Evolutionary conservation across 164 flowering plant genomes (phyloP), one percentile per base, ranked within the genome.

Genomic region (Macadamia tetraphylla): DNA sequence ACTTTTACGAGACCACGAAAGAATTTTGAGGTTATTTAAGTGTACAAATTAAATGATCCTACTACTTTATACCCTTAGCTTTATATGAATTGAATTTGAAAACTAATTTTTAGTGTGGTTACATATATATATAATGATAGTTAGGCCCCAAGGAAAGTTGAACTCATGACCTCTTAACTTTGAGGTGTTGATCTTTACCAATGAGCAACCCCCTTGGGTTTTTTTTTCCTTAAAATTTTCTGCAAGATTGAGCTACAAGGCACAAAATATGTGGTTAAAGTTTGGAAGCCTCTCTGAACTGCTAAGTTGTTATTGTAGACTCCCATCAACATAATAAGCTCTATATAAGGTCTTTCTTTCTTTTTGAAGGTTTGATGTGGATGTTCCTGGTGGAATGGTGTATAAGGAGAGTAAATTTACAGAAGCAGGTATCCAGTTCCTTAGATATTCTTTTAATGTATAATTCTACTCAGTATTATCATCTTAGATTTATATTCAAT

Each of bases 391-490:
- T 63, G 95, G 96, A 71, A 81, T 78, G 67, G 81, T 82, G 29
- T 94, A 86, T 81, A 88, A 88, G 75, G 97, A 94, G 80, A 87
- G 98, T 79, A 81, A 83, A 77, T 88, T 87, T 73, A 88, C 97
- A 23, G 85, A 80, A 69, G 79, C 92, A 80, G 98, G 96, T 88
- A 69, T 68, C 67, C 29, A 63, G 31, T 17, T n/a, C 30, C 5
- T 62, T 61, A 40, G 35, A 52, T 63, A 7, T 57, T 13, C 35
- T 30, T 57, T 13, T 58, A 43, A 63, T 63, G n/a, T 30, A 29
- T 60, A 32, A 10, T 35, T 2, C 40, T 35, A 2, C 5, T 35
- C 40, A 35, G 3, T 35, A 35, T 35, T 35, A 2, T 35, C 3
- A 35, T 35, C 29, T 11, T 58, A 10, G 14, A 6, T 46, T 43